Evolutionary conservation across 306 rosid genomes (phyloP).

Genomic region (Castanea crenata): DNA sequence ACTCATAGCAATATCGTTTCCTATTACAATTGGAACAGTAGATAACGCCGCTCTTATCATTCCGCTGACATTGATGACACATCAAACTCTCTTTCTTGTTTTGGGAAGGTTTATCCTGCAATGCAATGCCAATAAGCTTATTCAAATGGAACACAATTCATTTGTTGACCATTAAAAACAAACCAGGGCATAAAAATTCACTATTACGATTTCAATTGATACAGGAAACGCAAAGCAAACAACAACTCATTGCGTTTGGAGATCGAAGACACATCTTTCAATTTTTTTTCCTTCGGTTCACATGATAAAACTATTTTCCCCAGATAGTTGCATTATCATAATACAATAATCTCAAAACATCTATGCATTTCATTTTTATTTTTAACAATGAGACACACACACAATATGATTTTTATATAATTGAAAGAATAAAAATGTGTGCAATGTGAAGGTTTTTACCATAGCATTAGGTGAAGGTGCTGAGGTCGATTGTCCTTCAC

Average conservation of each 20-base stretch:
- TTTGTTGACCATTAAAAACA: background rate
- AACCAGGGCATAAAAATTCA: background rate
- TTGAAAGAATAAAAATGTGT: too few species aligned
- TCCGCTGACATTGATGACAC: slow-evolving; percentile 79
- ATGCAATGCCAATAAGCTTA: background rate
- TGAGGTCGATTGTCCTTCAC: background rate
- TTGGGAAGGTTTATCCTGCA: background rate
- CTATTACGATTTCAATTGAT: background rate
- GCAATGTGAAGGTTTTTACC: too few species aligned
- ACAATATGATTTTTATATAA: too few species aligned
- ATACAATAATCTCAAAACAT: too few species aligned
- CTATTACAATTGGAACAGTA: slow-evolving; percentile 42
- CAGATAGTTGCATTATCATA: too few species aligned
- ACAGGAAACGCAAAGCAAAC: background rate
- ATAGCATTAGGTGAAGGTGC: too few species aligned
- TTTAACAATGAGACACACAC: too few species aligned
- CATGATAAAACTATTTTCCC: too few species aligned
- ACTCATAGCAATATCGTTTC: slow-evolving; percentile 55
- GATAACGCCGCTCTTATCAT: slow-evolving; percentile 58
- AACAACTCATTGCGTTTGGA: background rate
- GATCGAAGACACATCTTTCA: background rate
- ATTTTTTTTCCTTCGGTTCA: too few species aligned
- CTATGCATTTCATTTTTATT: too few species aligned
- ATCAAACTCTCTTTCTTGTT: slow-evolving; percentile 51
- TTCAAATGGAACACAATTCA: slow-evolving; percentile 6